phyloP scores from a whole-genome alignment of 192 early-diverging fungal species.

The Coemansia umbellata region DNA sequence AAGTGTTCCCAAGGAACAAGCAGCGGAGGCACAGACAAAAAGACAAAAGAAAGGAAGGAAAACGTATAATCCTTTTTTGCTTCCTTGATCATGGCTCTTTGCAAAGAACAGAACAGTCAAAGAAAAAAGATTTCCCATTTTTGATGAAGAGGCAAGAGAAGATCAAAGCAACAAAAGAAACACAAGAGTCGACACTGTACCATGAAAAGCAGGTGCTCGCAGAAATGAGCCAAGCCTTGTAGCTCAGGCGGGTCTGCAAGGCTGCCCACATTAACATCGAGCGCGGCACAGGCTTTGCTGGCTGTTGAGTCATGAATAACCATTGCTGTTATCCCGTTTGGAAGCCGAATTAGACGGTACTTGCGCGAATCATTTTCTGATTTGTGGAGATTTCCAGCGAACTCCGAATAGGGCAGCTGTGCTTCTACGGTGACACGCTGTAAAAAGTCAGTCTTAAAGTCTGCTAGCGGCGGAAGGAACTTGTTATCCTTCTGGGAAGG shows the following conservation, averaged over 20 bases:
- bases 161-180: not conserved
- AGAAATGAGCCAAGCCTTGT: slow-evolving; percentile 74
- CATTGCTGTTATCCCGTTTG: slow-evolving; percentile 60
- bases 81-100: too few species aligned
- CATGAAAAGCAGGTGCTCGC: slow-evolving; percentile 77
- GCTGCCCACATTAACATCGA: slow-evolving; percentile 70
- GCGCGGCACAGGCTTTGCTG: slow-evolving; percentile 64
- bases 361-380: slow-evolving; percentile 60
- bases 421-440: slow-evolving; percentile 8
- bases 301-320: slow-evolving; percentile 56
- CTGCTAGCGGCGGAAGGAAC: slow-evolving; percentile 29
- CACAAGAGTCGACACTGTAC: slow-evolving; percentile 12
- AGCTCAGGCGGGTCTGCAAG: slow-evolving; percentile 64
- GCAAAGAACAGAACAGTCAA: too few species aligned
- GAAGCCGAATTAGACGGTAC: slow-evolving; percentile 58
- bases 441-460: slow-evolving; percentile 28
- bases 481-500: slow-evolving; percentile 23
- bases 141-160: too few species aligned
- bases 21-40: too few species aligned
- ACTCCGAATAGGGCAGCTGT: slow-evolving; percentile 24
- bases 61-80: too few species aligned
- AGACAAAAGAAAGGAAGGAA: too few species aligned
- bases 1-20: too few species aligned
- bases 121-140: not conserved
- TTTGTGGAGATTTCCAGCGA: slow-evolving; percentile 46